These are phyloP conservation scores for Arabidopsis suecica DNA, from an alignment of 345 rosid genomes.

Conservation along the genomic window DNA sequence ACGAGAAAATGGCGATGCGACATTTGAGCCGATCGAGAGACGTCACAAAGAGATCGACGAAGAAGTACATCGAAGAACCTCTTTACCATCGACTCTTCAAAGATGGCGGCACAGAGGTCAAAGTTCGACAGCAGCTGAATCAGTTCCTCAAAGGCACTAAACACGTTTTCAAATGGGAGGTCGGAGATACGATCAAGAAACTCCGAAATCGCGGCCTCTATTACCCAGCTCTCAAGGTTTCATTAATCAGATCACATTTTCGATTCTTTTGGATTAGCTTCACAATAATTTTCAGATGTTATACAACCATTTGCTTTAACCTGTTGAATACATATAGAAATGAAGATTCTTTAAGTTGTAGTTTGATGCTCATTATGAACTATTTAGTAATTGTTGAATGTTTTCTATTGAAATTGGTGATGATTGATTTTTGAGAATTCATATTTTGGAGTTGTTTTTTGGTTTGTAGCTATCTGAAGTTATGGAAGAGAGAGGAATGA, in stretches of 20 bases:
- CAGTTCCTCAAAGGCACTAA: slow-evolving; percentile 80
- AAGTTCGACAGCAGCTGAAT: slow-evolving; percentile 73
- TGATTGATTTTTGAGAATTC: slow-evolving; percentile 11
- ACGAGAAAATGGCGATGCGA: slow-evolving; percentile 58
- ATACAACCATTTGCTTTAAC: neutral
- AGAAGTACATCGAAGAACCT: slow-evolving; percentile 86
- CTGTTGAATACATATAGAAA: slow-evolving; percentile 16
- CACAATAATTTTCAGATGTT: neutral
- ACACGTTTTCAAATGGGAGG: slow-evolving; percentile 96
- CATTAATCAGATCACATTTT: neutral
- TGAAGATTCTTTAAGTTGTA: neutral
- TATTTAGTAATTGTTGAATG: neutral
- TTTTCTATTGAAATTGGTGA: slow-evolving; percentile 1
- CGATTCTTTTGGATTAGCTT: neutral
- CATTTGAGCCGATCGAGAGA: slow-evolving; percentile 70
- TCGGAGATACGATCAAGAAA: slow-evolving; percentile 80
- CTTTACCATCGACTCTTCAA: slow-evolving; percentile 74
- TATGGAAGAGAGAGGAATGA: slow-evolving; percentile 80
- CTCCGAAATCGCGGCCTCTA: slow-evolving; percentile 78
- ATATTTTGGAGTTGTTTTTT: slow-evolving; percentile 14
- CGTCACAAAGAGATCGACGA: slow-evolving; percentile 72
- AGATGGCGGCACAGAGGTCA: slow-evolving; percentile 70
- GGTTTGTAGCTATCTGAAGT: slow-evolving; percentile 74
- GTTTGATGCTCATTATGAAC: neutral
- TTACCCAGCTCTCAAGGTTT: slow-evolving; percentile 89